Evolutionary conservation across 495 filamentous ascomycete genomes (phyloP), one percentile per base, ranked within the genome.

Genomic region (Xeromyces bisporus): DNA sequence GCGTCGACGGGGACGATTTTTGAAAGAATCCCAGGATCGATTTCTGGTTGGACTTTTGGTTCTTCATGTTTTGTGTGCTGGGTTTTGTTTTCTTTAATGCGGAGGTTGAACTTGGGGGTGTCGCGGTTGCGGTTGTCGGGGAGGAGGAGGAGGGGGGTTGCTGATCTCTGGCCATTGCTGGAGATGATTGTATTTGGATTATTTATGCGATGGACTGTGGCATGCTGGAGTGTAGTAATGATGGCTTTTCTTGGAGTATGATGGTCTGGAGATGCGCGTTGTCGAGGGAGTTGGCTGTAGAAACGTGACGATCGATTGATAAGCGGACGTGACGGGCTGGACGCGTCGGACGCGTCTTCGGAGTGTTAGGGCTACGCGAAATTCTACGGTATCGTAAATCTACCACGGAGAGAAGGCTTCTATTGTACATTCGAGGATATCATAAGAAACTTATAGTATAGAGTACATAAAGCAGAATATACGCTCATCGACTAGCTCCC

Each of bases 21-120:
- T 76, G 64, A 42, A 93, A 92, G 62, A 93, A 93, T 21, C 81
- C 79, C 2, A 85, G 61, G 30, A 93, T 89, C 6, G 69, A 71
- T 40, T 75, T 81, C 55, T 87, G 77, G 44, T 71, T 77, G 7
- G 69, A 71, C 40, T 75, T 81, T 55, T 87, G 77, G 44, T 71
- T 77, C 45, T 77, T 83, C 57, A 68, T 64, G 20, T 60, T 62
- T 36, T 64, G 58, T 2, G 56, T 50, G 33, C 53, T 62, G 12
- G 62, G 56, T 8, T 54, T 64, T 3, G 64, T 43, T 37, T 54
- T 50, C 40, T 62, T 66, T 23, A 68, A 45, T 24, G 42, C 50
- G 2, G 36, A 38, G 9, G 57, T 66, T 23, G 66, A 45, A 23
- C 41, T 47, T 3, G 36, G 37, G 9, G 57, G 44, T 1, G 55